Evolutionary conservation across 768 basidiomycete species (phyloP).

Genomic region (Rhodotorula taiwanensis): DNA sequence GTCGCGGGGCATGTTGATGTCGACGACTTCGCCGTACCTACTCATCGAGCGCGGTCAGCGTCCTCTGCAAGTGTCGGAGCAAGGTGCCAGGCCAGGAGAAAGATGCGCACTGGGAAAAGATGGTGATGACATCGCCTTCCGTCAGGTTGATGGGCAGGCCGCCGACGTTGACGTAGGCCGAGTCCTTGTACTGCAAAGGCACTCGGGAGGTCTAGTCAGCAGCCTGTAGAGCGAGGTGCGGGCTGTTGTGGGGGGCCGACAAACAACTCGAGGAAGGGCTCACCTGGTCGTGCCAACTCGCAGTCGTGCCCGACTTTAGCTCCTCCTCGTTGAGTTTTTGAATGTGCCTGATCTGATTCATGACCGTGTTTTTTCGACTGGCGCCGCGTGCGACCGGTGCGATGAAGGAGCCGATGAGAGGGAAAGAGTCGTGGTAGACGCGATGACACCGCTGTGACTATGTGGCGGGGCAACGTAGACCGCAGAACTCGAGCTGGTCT

Average conservation of each 20-base stretch:
- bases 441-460: too few species aligned
- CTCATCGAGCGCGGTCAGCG: background rate
- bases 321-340: conserved; percentile 86
- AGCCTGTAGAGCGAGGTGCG: too few species aligned
- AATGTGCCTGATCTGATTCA: conserved; percentile 63
- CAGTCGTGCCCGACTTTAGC: conserved; percentile 63
- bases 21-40: conserved; percentile 95
- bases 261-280: conserved; percentile 28
- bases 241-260: too few species aligned
- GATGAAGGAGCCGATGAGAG: too few species aligned
- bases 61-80: too few species aligned
- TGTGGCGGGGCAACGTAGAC: too few species aligned
- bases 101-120: conserved; percentile 78
- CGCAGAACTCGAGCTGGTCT: too few species aligned
- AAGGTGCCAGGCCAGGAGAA: too few species aligned
- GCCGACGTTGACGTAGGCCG: conserved; percentile 89
- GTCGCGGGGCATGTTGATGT: conserved; percentile 89
- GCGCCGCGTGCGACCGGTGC: too few species aligned
- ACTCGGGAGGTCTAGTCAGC: background rate
- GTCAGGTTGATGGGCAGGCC: conserved; percentile 82
- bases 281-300: conserved; percentile 85
- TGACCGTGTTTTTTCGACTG: background rate
- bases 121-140: conserved; percentile 93
- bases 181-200: conserved; percentile 52
- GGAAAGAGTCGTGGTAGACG: too few species aligned